Evolutionary conservation across 306 rosid species (phyloP), one percentile per base, ranked within the genome.

Genomic region (Quercus bicolor): DNA sequence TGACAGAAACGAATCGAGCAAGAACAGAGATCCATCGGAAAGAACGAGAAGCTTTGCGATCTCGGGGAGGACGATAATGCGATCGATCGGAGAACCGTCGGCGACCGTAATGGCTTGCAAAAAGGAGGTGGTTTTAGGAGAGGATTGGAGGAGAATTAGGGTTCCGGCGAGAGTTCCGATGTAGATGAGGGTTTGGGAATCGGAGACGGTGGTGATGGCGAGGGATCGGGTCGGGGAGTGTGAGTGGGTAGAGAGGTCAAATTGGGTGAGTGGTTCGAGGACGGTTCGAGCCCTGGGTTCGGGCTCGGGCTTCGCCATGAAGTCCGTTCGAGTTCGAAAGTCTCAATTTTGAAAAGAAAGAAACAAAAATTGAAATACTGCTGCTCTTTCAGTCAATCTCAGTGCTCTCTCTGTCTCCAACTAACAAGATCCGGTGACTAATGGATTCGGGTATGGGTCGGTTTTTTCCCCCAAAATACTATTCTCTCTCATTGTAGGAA

Each of bases 101-200:
- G 90, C 79, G 33, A 92, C 87, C 24, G 87, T 79, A 40, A 88
- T 81, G 71, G 86, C 84, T 33, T 88, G 55, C 69, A 76, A 61
- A 69, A 82, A 79, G 11, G 89, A 78, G 64, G 74, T 2, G 20
- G 10, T 16, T 57, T 72, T 76, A 21, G 84, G 54, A 33, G 82
- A 65, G 12, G 72, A 33, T 68, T 68, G 52, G 76, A 95, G 90
- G 20, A 95, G 84, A 33, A 90, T 71, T 33, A 95, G 84, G 6
- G 87, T 76, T 40, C 98, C 98, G 68, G 93, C 86, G 70, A 84
- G 79, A 34, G 97, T 92, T 23, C 98, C 98, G 19, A 91, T 82
- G 48, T 81, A 91, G 45, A 93, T 57, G 12, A 89, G 6, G 43
- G 94, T 56, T 10, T 70, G 79, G 37, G 88, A 87, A 80, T 87